A percentile compares a stretch with the other conserved stretches of the same genome.
Evolutionary conservation across 768 basidiomycete genomes (phyloP).

Genomic region (Termitomyces sp.): DNA sequence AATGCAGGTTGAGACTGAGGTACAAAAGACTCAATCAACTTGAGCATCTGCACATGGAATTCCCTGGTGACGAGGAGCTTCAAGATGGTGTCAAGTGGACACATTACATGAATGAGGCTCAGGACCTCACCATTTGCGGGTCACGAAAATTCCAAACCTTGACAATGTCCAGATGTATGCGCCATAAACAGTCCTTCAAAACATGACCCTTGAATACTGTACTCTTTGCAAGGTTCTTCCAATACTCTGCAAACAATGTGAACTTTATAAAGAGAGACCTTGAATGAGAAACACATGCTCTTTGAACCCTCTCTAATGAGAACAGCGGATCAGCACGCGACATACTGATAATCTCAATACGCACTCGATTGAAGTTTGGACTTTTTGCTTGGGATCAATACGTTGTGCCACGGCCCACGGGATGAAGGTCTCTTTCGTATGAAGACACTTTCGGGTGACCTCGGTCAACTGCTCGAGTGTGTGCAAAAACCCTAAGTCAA

Average conservation of each 20-base stretch:
- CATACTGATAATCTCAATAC: not conserved
- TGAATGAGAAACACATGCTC: not conserved
- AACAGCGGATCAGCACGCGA: not conserved
- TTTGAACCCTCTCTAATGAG: not conserved
- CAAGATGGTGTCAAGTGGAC: not conserved
- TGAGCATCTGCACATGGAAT: not conserved
- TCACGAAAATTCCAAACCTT: conserved; percentile 22
- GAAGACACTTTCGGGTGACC: not conserved
- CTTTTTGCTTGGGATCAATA: conserved; percentile 1
- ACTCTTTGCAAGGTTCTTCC: conserved; percentile 4
- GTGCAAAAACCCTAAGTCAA: not conserved
- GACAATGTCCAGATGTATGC: conserved; percentile 16
- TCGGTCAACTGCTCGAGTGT: not conserved
- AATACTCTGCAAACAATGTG: conserved; percentile 1
- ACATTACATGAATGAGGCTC: not conserved
- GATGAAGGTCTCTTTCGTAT: not conserved
- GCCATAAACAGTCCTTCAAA: conserved; percentile 5
- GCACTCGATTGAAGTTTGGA: not conserved
- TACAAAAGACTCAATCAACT: not conserved
- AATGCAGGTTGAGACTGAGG: not conserved
- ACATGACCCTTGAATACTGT: not conserved
- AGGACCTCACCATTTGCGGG: conserved; percentile 9
- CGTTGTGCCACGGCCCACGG: conserved; percentile 5
- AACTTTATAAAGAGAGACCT: not conserved
- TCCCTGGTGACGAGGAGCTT: not conserved